Evolutionary conservation across 2,329 filamentous ascomycete species (phyloP).

Genomic region (Tolypocladium endophyticum): DNA sequence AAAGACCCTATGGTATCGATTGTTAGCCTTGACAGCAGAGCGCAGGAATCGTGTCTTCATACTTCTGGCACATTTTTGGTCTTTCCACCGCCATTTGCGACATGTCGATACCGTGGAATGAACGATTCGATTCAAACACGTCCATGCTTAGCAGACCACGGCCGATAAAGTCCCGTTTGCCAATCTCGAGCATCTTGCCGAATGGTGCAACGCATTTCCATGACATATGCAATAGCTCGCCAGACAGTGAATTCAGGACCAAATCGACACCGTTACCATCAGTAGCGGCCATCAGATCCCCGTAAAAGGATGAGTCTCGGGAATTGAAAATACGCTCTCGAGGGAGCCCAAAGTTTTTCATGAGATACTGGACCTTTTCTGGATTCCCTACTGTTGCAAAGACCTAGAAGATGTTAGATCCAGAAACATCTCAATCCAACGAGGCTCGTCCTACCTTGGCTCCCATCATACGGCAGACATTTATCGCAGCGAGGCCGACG

Average conservation of each 20-base stretch:
- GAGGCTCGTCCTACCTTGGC: constrained; percentile 6
- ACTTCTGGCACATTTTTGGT: neutral
- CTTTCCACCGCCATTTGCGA: constrained; percentile 5
- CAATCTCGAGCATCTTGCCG: constrained; percentile 23
- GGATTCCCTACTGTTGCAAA: constrained; percentile 17
- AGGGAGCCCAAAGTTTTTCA: constrained; percentile 10
- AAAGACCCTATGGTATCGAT: neutral
- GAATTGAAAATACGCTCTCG: constrained; percentile 20
- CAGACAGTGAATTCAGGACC: constrained; percentile 23
- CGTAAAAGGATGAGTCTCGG: constrained; percentile 17
- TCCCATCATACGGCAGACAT: constrained; percentile 12
- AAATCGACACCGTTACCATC: constrained; percentile 22
- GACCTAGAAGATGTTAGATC: neutral
- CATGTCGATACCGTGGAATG: constrained; percentile 19
- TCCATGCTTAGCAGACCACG: constrained; percentile 31
- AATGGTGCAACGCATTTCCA: constrained; percentile 23
- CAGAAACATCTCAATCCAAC: neutral
- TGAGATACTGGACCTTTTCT: constrained; percentile 16
- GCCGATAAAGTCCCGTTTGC: constrained; percentile 21
- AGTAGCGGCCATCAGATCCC: constrained; percentile 15
- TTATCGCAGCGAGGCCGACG: constrained; percentile 18
- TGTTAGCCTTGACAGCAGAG: neutral
- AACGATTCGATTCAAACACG: constrained; percentile 23
- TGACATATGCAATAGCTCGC: constrained; percentile 18
- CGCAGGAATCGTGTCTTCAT: neutral